Conservation (phyloP, 148 eudicot species). For the Polygonum aviculare region DNA sequence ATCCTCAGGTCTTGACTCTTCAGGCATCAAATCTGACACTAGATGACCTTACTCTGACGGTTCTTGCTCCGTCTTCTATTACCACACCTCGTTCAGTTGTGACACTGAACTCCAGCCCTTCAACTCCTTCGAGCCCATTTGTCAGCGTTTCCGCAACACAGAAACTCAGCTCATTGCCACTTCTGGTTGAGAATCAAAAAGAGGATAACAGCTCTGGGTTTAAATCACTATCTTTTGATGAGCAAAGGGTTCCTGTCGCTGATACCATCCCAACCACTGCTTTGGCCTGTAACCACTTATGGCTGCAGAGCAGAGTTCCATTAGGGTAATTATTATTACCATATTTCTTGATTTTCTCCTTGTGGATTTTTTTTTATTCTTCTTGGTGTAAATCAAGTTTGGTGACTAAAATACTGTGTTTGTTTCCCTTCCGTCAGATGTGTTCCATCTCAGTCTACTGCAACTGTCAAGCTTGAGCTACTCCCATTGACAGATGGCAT, state of each 20-base stretch:
- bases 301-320: slow-evolving; percentile 96
- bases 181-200: slow-evolving; percentile 23
- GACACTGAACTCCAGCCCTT: slow-evolving; percentile 59
- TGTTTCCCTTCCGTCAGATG: slow-evolving; percentile 45
- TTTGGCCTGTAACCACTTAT: slow-evolving; percentile 77
- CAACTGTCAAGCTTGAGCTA: slow-evolving; percentile 88
- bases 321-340: slow-evolving; percentile 48
- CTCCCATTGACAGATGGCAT: slow-evolving; percentile 95
- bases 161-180: slow-evolving; percentile 27
- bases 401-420: background rate
- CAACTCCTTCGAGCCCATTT: slow-evolving; percentile 53
- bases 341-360: slow-evolving; percentile 6
- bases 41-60: slow-evolving; percentile 74
- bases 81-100: slow-evolving; percentile 73
- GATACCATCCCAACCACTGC: slow-evolving; percentile 65
- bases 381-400: background rate
- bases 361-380: slow-evolving; percentile 1
- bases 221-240: slow-evolving; percentile 30
- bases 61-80: slow-evolving; percentile 89
- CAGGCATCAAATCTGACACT: slow-evolving; percentile 93
- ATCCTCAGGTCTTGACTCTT: slow-evolving; percentile 78
- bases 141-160: slow-evolving; percentile 29
- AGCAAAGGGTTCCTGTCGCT: slow-evolving; percentile 38
- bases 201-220: slow-evolving; percentile 24
- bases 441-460: slow-evolving; percentile 82